These are phyloP conservation scores for Leishmania tarentolae DNA, from an alignment of 208 protist species.

Conservation along the genomic window DNA sequence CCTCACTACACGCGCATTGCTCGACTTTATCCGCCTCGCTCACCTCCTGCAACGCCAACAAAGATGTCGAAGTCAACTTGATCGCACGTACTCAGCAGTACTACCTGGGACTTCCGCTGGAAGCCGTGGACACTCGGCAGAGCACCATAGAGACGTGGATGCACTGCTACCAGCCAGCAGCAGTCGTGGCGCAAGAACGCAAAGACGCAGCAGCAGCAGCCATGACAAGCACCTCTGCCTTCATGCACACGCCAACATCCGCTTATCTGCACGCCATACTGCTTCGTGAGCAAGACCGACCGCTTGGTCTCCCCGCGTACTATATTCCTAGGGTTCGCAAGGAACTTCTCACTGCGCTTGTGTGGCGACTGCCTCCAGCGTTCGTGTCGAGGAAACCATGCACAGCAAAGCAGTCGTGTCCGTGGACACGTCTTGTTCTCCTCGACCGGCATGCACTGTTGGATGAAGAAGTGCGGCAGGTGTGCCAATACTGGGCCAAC, in stretches of 20 bases:
- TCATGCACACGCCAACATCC: conserved; percentile 29
- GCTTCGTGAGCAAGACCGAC: conserved; percentile 17
- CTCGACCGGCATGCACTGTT: conserved; percentile 8
- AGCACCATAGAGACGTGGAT: conserved; percentile 26
- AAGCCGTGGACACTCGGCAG: conserved; percentile 19
- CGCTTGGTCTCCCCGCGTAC: conserved; percentile 27
- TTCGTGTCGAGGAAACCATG: no score
- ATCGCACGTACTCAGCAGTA: conserved; percentile 15
- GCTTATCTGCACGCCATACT: conserved; percentile 26
- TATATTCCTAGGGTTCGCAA: conserved; percentile 23
- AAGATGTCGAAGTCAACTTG: conserved; percentile 1
- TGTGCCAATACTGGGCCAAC: conserved; percentile 25
- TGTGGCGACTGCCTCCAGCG: conserved; percentile 13
- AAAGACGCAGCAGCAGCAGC: conserved; percentile 2
- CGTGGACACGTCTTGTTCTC: conserved; percentile 16
- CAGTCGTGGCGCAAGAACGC: conserved; percentile 4
- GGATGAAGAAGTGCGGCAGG: conserved; percentile 11
- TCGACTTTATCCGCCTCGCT: background rate
- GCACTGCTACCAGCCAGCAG: conserved; percentile 28
- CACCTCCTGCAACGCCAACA: background rate
- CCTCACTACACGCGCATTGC: background rate
- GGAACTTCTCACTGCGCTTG: conserved; percentile 19
- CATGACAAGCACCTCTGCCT: conserved; percentile 6
- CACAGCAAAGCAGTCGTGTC: background rate
- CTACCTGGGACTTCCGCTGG: conserved; percentile 9